Conservation (phyloP, 768 basidiomycete genomes). For the Leccinum barrowsii region DNA sequence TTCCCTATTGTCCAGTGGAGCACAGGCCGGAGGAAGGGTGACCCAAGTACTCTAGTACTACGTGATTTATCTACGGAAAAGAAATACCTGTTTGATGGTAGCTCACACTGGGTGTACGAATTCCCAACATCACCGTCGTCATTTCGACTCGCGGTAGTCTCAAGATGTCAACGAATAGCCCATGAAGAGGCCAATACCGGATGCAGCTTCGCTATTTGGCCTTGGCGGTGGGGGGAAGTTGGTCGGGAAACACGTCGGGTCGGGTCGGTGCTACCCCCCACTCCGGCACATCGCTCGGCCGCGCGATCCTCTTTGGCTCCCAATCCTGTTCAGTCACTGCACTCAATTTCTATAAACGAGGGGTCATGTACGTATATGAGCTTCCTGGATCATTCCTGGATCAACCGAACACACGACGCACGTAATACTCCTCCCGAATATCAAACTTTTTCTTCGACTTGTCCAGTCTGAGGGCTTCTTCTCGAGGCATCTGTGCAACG, state of each 20-base stretch:
- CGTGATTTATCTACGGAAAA: neutral
- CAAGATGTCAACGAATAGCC: neutral
- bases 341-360: slow-evolving; percentile 49
- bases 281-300: slow-evolving; percentile 87
- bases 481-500: slow-evolving; percentile 56
- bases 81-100: neutral
- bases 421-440: slow-evolving; percentile 94
- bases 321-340: slow-evolving; percentile 65
- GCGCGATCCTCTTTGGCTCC: slow-evolving; percentile 81
- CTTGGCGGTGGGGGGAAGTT: slow-evolving; percentile 9
- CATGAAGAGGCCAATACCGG: neutral
- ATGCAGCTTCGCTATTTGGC: neutral
- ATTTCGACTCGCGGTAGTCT: neutral
- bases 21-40: neutral
- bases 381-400: neutral
- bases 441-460: slow-evolving; percentile 78
- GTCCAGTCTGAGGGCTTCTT: slow-evolving; percentile 74
- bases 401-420: slow-evolving; percentile 42
- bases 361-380: neutral
- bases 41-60: no score
- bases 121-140: neutral
- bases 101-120: neutral
- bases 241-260: slow-evolving; percentile 24
- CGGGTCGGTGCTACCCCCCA: slow-evolving; percentile 81
- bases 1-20: neutral